Evolutionary conservation across 768 basidiomycete genomes (phyloP), one percentile per base, ranked within the genome.

Genomic region (Amanita pallidorosea): DNA sequence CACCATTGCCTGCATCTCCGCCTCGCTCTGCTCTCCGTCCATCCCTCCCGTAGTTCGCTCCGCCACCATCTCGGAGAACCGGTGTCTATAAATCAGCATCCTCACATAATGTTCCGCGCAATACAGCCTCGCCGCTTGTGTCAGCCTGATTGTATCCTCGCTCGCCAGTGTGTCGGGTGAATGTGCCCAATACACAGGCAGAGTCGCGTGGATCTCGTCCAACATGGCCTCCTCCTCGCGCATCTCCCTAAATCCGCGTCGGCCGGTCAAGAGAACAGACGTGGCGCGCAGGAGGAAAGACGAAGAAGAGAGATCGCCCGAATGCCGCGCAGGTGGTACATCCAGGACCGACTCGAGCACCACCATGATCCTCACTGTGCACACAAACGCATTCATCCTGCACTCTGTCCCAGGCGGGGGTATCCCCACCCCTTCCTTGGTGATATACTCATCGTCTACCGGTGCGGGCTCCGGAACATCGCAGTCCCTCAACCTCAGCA

Each of bases 261-360:
- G 69, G 51, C 71, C 74, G 11, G 83, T 80, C 2, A 80, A 77
- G 15, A 94, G 75, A 29, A 85, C 75, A 2, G 77, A 70, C 1
- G 83, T 76, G 1, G 89, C 91, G 38, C 78, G 78, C 33, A 79
- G 68, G 35, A 94, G 66, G 72, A 94, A 94, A 3, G 52, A 51
- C 17, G 49, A 53, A n/a, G 87, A 79, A 9, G 82, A 83, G 5
- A 79, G 68, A 17, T 84, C 78, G n/a, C 77, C 74, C 29, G 70
- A 62, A 33, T 71, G 73, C 29, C 81, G 80, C 17, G 79, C 69
- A 29, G 90, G 88, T 12, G 85, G 83, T 2, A 87, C 79, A 53
- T 94, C 89, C 58, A 95, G 71, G 15, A 93, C 87, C 1, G 85
- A 80, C 70, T 96, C 93, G 57, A 95, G 74, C 37, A 95, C 85